These are phyloP conservation scores for Coemansia sp. DNA, from an alignment of 192 early-diverging fungal genomes.

Conservation along the genomic window DNA sequence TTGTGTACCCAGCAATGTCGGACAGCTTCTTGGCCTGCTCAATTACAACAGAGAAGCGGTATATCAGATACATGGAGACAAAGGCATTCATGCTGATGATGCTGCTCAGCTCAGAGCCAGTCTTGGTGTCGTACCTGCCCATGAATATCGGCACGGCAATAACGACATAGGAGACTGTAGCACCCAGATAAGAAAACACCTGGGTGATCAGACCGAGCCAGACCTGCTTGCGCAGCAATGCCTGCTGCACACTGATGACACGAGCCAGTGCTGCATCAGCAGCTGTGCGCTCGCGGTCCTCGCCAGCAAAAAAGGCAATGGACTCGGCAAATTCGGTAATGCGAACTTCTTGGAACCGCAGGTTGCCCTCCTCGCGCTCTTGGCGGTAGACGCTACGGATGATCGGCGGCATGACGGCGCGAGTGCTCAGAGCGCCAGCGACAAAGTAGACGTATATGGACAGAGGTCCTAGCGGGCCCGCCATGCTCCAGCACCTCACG, in stretches of 20 bases:
- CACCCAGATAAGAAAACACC: slow-evolving; percentile 71
- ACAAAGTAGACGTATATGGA: slow-evolving; percentile 73
- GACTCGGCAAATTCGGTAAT: slow-evolving; percentile 72
- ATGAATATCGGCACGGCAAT: slow-evolving; percentile 79
- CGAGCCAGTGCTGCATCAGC: slow-evolving; percentile 57
- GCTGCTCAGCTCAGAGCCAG: slow-evolving; percentile 65
- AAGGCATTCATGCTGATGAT: slow-evolving; percentile 81
- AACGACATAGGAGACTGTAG: slow-evolving; percentile 75
- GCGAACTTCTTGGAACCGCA: slow-evolving; percentile 71
- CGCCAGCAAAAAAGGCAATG: slow-evolving; percentile 80
- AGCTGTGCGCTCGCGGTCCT: slow-evolving; percentile 57
- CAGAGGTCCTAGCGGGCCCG: slow-evolving; percentile 65
- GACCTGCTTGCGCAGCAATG: slow-evolving; percentile 56
- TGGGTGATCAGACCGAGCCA: slow-evolving; percentile 55
- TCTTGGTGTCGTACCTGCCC: slow-evolving; percentile 71
- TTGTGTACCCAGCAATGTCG: slow-evolving; percentile 76
- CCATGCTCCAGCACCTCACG: slow-evolving; percentile 62
- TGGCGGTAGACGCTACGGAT: slow-evolving; percentile 68
- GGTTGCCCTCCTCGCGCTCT: slow-evolving; percentile 80
- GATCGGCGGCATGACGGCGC: slow-evolving; percentile 69
- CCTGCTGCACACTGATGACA: slow-evolving; percentile 55
- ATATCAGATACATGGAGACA: slow-evolving; percentile 82
- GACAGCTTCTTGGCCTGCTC: slow-evolving; percentile 67
- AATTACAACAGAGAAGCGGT: slow-evolving; percentile 69
- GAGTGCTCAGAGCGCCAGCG: slow-evolving; percentile 59